Percentiles rank a stretch among this genome's conserved stretches.
Evolutionary conservation across 345 rosid species (phyloP).

Genomic region (Durio zibethinus): DNA sequence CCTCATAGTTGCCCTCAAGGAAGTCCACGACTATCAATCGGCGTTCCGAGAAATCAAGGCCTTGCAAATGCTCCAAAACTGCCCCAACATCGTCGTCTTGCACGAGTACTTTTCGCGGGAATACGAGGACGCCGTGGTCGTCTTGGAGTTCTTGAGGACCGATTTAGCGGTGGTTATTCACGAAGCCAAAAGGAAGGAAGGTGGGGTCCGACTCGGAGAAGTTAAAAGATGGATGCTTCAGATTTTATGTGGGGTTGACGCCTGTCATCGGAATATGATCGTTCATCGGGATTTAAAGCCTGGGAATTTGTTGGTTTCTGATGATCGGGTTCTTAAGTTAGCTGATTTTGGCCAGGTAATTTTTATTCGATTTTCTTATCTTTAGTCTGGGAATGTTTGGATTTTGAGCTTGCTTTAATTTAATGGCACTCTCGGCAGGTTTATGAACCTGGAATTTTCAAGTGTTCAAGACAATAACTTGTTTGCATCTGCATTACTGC

Average conservation of each 20-base stretch:
- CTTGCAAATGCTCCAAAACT: slow-evolving; percentile 59
- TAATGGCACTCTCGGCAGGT: neutral
- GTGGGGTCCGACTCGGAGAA: slow-evolving; percentile 51
- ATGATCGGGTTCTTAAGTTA: slow-evolving; percentile 77
- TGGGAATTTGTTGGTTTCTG: slow-evolving; percentile 72
- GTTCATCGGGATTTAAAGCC: slow-evolving; percentile 96
- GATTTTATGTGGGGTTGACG: slow-evolving; percentile 70
- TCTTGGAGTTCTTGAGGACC: slow-evolving; percentile 74
- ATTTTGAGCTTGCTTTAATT: too few species aligned
- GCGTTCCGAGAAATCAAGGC: slow-evolving; percentile 94
- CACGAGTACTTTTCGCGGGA: slow-evolving; percentile 93
- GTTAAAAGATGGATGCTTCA: slow-evolving; percentile 93
- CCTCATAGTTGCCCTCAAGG: slow-evolving; percentile 77
- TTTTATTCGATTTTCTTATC: neutral
- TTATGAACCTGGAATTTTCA: neutral
- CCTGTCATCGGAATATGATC: slow-evolving; percentile 72
- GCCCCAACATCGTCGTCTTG: slow-evolving; percentile 72
- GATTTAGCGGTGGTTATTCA: slow-evolving; percentile 64
- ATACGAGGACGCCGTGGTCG: slow-evolving; percentile 96
- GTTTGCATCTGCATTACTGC: neutral
- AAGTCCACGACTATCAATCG: slow-evolving; percentile 91
- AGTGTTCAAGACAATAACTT: neutral
- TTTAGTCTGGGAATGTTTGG: too few species aligned
- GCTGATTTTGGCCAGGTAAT: slow-evolving; percentile 99
- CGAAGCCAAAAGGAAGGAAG: slow-evolving; percentile 49